Evolutionary conservation across 305 asterid genomes (phyloP).

Genomic region (Withania somnifera): DNA sequence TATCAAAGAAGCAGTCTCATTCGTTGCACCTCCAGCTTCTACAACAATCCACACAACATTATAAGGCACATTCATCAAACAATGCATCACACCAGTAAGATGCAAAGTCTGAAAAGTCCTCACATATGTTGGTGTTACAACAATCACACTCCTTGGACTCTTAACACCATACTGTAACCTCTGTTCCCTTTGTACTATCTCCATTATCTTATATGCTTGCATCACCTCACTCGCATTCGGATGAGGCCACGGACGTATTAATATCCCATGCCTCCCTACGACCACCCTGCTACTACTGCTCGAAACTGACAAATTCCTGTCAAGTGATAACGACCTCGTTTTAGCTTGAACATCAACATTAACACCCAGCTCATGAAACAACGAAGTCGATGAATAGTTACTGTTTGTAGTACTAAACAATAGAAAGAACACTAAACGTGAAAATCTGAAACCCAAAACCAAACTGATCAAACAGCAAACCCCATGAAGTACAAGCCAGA

Average conservation of each 20-base stretch:
- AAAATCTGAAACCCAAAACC: slow-evolving; percentile 80
- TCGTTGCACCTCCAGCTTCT: slow-evolving; percentile 74
- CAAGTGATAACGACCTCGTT: neutral
- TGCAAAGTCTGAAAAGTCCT: slow-evolving; percentile 91
- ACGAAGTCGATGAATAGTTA: neutral
- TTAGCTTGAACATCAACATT: neutral
- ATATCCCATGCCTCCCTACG: slow-evolving; percentile 92
- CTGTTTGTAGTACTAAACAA: slow-evolving; percentile 27
- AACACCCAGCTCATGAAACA: neutral
- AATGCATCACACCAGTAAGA: slow-evolving; percentile 92
- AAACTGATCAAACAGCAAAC: slow-evolving; percentile 78
- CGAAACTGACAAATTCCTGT: slow-evolving; percentile 17
- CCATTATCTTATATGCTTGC: slow-evolving; percentile 78
- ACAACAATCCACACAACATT: slow-evolving; percentile 89
- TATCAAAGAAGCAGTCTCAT: slow-evolving; percentile 67
- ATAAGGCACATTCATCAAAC: slow-evolving; percentile 76
- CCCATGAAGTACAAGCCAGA: slow-evolving; percentile 71
- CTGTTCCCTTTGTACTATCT: slow-evolving; percentile 86
- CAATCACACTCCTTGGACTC: slow-evolving; percentile 66
- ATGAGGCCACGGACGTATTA: slow-evolving; percentile 96
- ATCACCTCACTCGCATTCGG: slow-evolving; percentile 91
- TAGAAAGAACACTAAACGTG: slow-evolving; percentile 71
- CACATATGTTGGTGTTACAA: slow-evolving; percentile 80
- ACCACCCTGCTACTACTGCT: slow-evolving; percentile 49
- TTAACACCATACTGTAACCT: slow-evolving; percentile 71